Evolutionary conservation across 164 flowering plant species (phyloP), one percentile per base, ranked within the genome.

Genomic region (Echeveria elegans): DNA sequence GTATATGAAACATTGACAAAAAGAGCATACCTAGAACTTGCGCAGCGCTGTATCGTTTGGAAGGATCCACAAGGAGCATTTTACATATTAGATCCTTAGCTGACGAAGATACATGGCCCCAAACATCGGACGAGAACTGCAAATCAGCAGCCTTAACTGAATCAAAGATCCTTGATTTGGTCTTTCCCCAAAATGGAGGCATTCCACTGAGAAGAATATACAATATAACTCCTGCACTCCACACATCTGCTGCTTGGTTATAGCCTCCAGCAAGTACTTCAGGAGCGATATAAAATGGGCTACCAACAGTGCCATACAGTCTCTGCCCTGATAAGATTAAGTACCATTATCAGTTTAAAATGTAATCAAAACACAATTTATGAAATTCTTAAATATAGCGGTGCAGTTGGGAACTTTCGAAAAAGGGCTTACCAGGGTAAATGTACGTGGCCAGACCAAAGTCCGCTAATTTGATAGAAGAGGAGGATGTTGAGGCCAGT

Each of bases 121-220:
- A 92, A 32, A 78, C 81, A 69, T 83, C 81, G 21, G 86, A 69
- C 26, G 88, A 87, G 71, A 89, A 92, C 47, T 81, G 72, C 65
- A 92, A 68, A 75, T 85, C 80, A 43, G 94, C 94, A 48, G 86
- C 84, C 70, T 86, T 80, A 50, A 92, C 96, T 58, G 92, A 88
- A 68, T 92, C 88, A 72, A 92, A 92, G 48, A 89, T 92, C 70
- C 70, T 70, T 16, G 91, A 84, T 69, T 85, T 86, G 12, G 95
- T 86, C 76, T 86, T 85, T 38, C 96, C 82, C 77, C 80, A 75
- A 62, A 81, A 81, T 10, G 84, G 84, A 30, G 84, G 84, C 62
- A 73, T 67, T 19, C 82, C 84, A 64, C 82, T 77, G 2, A 81
- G 78, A 67, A 81, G 76, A 66, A 80, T 78, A 70, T 78, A 80